These are phyloP conservation scores for Linum tenue DNA, from an alignment of 345 rosid genomes.

Conservation along the genomic window DNA sequence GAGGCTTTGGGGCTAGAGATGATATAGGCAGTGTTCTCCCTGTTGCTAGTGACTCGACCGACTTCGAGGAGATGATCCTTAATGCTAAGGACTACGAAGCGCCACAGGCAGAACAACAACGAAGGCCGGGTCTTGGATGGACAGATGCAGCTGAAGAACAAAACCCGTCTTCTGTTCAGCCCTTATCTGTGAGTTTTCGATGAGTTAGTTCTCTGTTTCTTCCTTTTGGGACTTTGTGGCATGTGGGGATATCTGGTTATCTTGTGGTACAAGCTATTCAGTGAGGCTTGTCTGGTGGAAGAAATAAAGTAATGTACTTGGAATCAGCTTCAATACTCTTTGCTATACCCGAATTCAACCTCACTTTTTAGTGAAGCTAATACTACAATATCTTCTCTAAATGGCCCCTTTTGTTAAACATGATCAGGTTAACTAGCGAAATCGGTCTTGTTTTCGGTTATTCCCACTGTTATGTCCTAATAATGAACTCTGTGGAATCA, in stretches of 20 bases:
- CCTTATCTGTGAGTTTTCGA: background rate
- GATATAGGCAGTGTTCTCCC: constrained; percentile 85
- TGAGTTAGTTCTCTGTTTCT: background rate
- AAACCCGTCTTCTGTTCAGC: background rate
- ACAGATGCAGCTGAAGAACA: background rate
- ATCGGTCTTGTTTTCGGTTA: no score
- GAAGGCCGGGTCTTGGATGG: constrained; percentile 47
- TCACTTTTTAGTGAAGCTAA: background rate
- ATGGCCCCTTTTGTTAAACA: background rate
- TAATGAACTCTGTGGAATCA: constrained; percentile 5
- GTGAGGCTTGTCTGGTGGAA: background rate
- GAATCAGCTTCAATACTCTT: background rate
- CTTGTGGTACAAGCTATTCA: background rate
- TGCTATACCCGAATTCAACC: no score
- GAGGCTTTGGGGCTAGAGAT: constrained; percentile 90
- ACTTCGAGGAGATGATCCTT: constrained; percentile 63
- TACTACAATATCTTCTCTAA: constrained; percentile 2
- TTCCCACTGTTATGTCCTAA: constrained; percentile 3
- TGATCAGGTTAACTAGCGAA: constrained; percentile 12
- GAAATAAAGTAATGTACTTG: background rate
- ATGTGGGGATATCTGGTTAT: background rate
- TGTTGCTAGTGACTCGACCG: constrained; percentile 77
- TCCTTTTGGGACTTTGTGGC: background rate
- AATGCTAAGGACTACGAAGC: constrained; percentile 75
- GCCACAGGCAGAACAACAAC: constrained; percentile 28